A percentile compares a stretch with the other conserved stretches of the same genome.
phyloP scores from a whole-genome alignment of 23 red algal genomes.

The Porphyridium purpureum region DNA sequence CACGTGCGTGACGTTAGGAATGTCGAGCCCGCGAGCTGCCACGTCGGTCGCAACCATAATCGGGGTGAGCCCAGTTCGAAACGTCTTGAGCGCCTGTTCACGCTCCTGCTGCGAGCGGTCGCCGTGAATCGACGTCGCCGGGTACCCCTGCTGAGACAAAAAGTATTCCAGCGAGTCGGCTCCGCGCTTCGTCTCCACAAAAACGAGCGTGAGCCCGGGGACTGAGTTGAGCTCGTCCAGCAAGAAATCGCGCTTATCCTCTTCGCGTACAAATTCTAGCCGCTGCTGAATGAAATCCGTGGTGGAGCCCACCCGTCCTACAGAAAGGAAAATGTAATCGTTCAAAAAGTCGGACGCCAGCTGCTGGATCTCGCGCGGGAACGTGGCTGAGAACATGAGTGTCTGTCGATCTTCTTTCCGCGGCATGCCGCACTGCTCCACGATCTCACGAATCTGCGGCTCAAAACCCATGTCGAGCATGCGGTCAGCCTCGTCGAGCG shows the following conservation, averaged over 20 bases:
- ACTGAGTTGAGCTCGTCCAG: constrained; percentile 84
- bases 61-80: constrained; percentile 77
- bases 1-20: constrained; percentile 98
- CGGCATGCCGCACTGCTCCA: constrained; percentile 61
- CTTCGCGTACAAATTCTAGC: constrained; percentile 42
- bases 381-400: constrained; percentile 96
- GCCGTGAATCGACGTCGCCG: constrained; percentile 96
- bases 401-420: constrained; percentile 67
- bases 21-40: constrained; percentile 87
- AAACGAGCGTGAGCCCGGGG: constrained; percentile 77
- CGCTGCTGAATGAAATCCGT: constrained; percentile 98
- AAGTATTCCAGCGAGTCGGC: constrained; percentile 84
- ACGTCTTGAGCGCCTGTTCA: constrained; percentile 75
- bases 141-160: constrained; percentile 56
- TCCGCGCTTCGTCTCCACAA: constrained; percentile 95
- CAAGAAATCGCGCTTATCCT: constrained; percentile 91
- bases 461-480: constrained; percentile 99
- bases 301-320: constrained; percentile 96
- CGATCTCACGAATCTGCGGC: constrained; percentile 98
- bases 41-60: constrained; percentile 99
- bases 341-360: constrained; percentile 93
- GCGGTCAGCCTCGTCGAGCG: constrained; percentile 92
- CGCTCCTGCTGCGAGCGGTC: constrained; percentile 91
- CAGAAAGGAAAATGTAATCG: constrained; percentile 95
- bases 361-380: constrained; percentile 91